Evolutionary conservation across 1,139 yeast genomes (phyloP).

Genomic region (Meyerozyma carpophila): DNA sequence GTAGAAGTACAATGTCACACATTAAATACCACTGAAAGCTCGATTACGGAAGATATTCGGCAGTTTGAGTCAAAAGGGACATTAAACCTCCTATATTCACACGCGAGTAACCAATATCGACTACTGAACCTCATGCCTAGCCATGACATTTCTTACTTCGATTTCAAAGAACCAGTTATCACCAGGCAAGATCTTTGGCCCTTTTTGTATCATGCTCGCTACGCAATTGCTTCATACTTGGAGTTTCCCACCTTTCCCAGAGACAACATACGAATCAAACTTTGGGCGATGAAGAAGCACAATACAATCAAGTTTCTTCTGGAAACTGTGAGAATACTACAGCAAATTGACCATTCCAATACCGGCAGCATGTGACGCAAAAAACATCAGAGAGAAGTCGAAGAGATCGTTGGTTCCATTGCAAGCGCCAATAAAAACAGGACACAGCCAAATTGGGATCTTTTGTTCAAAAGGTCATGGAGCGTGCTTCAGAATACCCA

Average conservation of each 20-base stretch:
- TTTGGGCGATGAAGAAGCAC: background rate
- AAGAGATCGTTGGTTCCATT: background rate
- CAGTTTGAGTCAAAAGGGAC: constrained; percentile 19
- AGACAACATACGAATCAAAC: background rate
- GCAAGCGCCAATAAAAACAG: background rate
- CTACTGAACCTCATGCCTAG: constrained; percentile 9
- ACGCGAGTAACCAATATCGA: constrained; percentile 6
- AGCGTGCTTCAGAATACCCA: background rate
- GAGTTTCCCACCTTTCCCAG: background rate
- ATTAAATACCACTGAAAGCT: background rate
- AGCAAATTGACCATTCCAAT: background rate
- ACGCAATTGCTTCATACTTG: background rate
- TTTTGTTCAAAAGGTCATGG: background rate
- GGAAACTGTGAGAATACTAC: background rate
- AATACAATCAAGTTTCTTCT: background rate
- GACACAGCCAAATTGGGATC: background rate
- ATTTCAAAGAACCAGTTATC: background rate
- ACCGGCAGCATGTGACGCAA: no score
- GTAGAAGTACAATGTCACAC: background rate
- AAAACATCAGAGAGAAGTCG: background rate
- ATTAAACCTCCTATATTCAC: constrained; percentile 4
- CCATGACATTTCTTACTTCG: background rate
- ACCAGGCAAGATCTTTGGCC: background rate
- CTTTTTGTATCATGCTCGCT: background rate
- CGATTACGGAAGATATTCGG: constrained; percentile 20